Evolutionary conservation across 331 rosid species (phyloP).

Genomic region (Acacia concinna): DNA sequence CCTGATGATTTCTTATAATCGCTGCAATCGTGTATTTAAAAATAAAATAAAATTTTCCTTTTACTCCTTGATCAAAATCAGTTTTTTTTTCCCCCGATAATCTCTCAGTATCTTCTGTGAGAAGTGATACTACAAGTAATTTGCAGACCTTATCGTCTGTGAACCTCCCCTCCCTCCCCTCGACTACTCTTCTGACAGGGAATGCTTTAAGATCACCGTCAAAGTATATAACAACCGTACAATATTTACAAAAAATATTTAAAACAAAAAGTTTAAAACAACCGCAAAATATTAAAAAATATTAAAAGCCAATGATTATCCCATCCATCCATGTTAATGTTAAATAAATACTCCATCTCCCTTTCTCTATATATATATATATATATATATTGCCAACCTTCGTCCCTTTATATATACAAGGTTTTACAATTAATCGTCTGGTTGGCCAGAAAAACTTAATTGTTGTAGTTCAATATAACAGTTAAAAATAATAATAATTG

Average conservation of each 20-base stretch:
- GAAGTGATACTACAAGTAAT: conserved; percentile 28
- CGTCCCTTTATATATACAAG: too few species aligned
- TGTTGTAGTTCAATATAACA: too few species aligned
- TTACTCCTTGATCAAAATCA: too few species aligned
- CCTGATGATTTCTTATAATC: conserved; percentile 14
- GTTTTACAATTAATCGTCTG: too few species aligned
- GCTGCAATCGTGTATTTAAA: conserved; percentile 20
- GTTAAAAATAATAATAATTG: too few species aligned
- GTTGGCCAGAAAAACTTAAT: too few species aligned
- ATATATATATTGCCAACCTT: too few species aligned
- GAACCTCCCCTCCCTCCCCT: neutral
- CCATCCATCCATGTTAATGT: neutral
- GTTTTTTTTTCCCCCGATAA: neutral
- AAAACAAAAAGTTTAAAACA: neutral
- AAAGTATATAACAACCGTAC: neutral
- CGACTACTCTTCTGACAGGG: neutral
- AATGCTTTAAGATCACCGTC: neutral
- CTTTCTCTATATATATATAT: too few species aligned
- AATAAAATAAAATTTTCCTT: neutral
- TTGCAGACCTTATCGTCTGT: conserved; percentile 25
- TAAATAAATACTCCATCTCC: too few species aligned
- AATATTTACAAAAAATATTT: too few species aligned
- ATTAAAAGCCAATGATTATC: neutral
- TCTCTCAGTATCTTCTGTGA: conserved; percentile 38
- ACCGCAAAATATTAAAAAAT: neutral